Percentiles rank a stretch among this genome's conserved stretches.
Evolutionary conservation across 495 filamentous ascomycete genomes (phyloP).

Genomic region (Aspergillus sclerotioniger): DNA sequence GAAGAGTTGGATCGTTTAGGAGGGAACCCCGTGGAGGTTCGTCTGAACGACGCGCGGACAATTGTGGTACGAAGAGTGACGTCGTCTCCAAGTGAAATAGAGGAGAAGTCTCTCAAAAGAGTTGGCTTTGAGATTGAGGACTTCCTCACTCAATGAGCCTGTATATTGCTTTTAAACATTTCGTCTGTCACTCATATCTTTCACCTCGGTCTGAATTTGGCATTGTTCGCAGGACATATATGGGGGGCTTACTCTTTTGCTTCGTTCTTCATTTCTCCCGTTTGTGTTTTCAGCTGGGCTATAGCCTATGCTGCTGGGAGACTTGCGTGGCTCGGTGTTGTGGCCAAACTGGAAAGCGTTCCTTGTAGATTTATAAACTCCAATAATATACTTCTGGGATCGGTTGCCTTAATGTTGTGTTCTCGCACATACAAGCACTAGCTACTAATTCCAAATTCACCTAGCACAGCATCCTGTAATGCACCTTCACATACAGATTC

Average conservation of each 20-base stretch:
- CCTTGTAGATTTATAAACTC: not conserved
- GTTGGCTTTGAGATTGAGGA: constrained; percentile 83
- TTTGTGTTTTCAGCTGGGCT: too few relatives aligned
- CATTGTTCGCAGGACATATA: not conserved
- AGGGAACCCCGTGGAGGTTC: constrained; percentile 50
- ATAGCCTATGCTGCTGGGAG: not conserved
- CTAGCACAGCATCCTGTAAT: not conserved
- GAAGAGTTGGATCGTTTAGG: constrained; percentile 46
- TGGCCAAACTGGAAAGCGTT: not conserved
- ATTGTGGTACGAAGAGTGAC: constrained; percentile 56
- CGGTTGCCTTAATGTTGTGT: too few relatives aligned
- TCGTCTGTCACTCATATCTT: constrained; percentile 1
- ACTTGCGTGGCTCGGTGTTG: not conserved
- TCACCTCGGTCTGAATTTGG: constrained; percentile 1
- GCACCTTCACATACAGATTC: too few relatives aligned
- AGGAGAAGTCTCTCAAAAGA: constrained; percentile 65
- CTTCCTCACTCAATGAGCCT: constrained; percentile 57
- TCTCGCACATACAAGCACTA: too few relatives aligned
- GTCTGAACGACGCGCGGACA: constrained; percentile 49
- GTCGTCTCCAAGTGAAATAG: constrained; percentile 43
- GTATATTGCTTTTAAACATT: not conserved
- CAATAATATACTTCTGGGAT: too few relatives aligned
- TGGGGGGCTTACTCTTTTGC: not conserved
- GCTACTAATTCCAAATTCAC: not conserved
- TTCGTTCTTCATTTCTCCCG: not conserved